Evolutionary conservation across 257 asterid species (phyloP).

Genomic region (Nicotiana otophora): DNA sequence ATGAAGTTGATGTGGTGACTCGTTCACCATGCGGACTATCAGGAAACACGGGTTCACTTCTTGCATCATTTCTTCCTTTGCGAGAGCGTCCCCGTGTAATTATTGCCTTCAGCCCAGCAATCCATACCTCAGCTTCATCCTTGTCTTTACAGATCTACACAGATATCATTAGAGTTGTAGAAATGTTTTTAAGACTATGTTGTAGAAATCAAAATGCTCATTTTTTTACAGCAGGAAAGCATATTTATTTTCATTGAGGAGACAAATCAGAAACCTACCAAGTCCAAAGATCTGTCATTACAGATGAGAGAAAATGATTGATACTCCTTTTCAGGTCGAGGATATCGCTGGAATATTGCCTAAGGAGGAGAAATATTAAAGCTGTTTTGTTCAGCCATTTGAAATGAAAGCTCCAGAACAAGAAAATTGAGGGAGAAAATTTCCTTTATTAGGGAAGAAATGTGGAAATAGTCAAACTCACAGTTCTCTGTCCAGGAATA

Average conservation of each 20-base stretch:
- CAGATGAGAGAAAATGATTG: constrained; percentile 87
- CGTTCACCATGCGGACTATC: constrained; percentile 45
- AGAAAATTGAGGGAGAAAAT: background rate
- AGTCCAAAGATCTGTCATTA: constrained; percentile 73
- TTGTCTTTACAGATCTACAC: constrained; percentile 89
- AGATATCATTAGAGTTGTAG: background rate
- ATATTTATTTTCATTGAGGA: background rate
- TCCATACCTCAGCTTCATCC: constrained; percentile 97
- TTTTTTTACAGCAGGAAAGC: background rate
- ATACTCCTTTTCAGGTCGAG: constrained; percentile 96
- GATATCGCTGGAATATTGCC: constrained; percentile 84
- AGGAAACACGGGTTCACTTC: constrained; percentile 32
- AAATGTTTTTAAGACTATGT: background rate
- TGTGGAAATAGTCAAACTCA: constrained; percentile 40
- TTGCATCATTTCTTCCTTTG: constrained; percentile 44
- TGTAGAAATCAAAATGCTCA: background rate
- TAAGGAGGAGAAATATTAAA: constrained; percentile 24
- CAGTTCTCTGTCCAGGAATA: constrained; percentile 96
- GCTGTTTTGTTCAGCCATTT: constrained; percentile 17
- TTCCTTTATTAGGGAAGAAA: background rate
- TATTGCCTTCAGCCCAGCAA: constrained; percentile 72
- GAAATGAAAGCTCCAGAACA: background rate
- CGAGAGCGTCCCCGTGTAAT: constrained; percentile 46
- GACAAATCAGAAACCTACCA: constrained; percentile 55
- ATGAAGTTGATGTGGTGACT: constrained; percentile 36